Base-by-base conservation (phyloP, 202 grass and related monocot genomes). In the Setaria italica region DNA sequence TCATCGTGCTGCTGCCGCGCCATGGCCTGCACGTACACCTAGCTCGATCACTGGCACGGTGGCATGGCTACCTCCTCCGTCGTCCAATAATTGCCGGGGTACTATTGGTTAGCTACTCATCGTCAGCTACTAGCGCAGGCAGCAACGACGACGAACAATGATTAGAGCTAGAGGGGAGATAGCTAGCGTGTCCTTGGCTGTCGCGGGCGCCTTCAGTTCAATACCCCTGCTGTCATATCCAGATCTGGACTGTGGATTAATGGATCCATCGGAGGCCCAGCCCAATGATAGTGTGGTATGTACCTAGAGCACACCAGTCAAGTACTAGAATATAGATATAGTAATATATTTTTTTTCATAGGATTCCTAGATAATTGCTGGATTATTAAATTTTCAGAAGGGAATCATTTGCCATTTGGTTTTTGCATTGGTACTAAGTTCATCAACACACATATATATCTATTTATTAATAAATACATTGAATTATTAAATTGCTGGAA, bases 101-200 rank as follows among this genome's bases (percentile, higher is more conserved):
- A 62, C 12, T 62, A 62, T 62, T 62, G 59, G 59, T 32, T 62
- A 62, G 33, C 25, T 6, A 6, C n/a, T 21, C 55, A 58, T 10
- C 54, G n/a, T 0, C 55, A 54, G 51, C 51, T 54, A 54, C 51
- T 54, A 54, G 15, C 15, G 16, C 60, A 63, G 25, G 59, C 20
- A 59, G 56, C 20, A 32, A 37, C 32, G 62, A 33, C 25, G 25
- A 49, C 32, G 5, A 47, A 5, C 72, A 77, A 88, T 88, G 80
- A 83, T 88, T 78, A 78, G 73, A 62, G 10, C 11, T 62, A 32
- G 11, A 12, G 19, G 11, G 29, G 5, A 7, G 33, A 33, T 63
- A 33, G 47, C 34, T 78, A 29, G 56, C 80, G 72, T 88, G 86
- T 74, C 80, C 74, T 78, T 17, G 74, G 34, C 73, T 88, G 74